phyloP scores from a whole-genome alignment of 148 eudicot species.

The Hydrangea macrophylla region DNA sequence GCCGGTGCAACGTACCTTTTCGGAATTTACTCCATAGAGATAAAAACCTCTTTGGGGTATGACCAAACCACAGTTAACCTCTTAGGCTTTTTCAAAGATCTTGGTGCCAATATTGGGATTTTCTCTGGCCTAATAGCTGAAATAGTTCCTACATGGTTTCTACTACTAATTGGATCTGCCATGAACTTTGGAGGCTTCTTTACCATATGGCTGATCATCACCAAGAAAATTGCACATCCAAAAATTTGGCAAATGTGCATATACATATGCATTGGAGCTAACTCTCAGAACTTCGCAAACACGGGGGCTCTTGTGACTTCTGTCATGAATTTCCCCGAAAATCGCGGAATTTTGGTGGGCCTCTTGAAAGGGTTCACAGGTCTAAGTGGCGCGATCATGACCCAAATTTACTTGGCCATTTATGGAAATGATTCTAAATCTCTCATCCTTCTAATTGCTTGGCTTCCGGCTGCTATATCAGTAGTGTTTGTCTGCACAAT shows the following conservation, averaged over 20 bases:
- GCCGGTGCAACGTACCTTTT: slow-evolving; percentile 53
- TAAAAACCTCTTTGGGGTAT: slow-evolving; percentile 41
- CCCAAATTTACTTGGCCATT: slow-evolving; percentile 30
- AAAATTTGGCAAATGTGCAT: slow-evolving; percentile 42
- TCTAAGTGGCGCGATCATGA: slow-evolving; percentile 34
- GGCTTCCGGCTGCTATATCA: slow-evolving; percentile 33
- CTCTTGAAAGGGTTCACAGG: slow-evolving; percentile 32
- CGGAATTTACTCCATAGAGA: slow-evolving; percentile 49
- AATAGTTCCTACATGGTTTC: slow-evolving; percentile 44
- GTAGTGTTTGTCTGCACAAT: slow-evolving; percentile 28
- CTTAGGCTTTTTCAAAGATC: slow-evolving; percentile 45
- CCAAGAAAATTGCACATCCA: slow-evolving; percentile 24
- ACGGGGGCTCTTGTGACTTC: slow-evolving; percentile 33
- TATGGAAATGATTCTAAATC: slow-evolving; percentile 29
- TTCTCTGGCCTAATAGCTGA: slow-evolving; percentile 49
- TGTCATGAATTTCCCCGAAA: slow-evolving; percentile 32
- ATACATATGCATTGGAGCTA: slow-evolving; percentile 33
- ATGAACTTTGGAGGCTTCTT: slow-evolving; percentile 53
- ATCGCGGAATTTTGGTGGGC: slow-evolving; percentile 26
- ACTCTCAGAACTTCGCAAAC: slow-evolving; percentile 30
- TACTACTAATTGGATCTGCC: slow-evolving; percentile 33
- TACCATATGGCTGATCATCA: slow-evolving; percentile 48
- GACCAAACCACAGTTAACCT: slow-evolving; percentile 55
- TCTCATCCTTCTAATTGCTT: slow-evolving; percentile 29
- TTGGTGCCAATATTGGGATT: slow-evolving; percentile 54